A percentile compares a stretch with the other conserved stretches of the same genome.
These are phyloP conservation scores for Ganoderma lingzhi DNA, from an alignment of 1,284 basidiomycete species.

Conservation along the genomic window DNA sequence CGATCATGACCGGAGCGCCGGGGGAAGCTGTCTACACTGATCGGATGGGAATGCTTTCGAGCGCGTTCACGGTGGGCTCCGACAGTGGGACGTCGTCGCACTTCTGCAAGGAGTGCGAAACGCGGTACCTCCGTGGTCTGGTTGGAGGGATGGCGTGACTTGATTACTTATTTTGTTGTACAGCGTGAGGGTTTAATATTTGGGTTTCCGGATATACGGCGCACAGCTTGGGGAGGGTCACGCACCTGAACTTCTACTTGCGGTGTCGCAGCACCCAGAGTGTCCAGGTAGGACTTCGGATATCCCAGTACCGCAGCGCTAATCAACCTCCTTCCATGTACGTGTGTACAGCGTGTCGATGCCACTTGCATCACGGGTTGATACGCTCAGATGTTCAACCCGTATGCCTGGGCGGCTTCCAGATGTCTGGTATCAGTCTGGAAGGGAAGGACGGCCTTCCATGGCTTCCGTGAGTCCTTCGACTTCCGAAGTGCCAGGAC, in stretches of 20 bases:
- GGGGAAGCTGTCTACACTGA: not conserved
- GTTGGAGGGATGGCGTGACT: not conserved
- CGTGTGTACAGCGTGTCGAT: not conserved
- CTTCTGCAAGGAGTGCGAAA: slow-evolving; percentile 13
- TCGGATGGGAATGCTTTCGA: not conserved
- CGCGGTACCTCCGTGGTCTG: not conserved
- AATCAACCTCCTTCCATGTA: not conserved
- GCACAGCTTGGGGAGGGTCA: no score
- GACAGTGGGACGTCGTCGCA: not conserved
- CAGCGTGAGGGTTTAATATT: not conserved
- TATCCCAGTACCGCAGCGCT: not conserved
- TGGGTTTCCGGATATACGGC: not conserved
- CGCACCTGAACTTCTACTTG: no score
- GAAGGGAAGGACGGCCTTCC: not conserved
- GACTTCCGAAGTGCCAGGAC: not conserved
- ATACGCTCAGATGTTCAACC: not conserved
- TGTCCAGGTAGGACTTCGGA: not conserved
- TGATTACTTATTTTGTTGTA: not conserved
- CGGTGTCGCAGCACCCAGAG: not conserved
- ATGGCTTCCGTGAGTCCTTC: not conserved
- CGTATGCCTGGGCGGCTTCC: not conserved
- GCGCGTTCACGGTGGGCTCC: not conserved
- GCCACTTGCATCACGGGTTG: not conserved
- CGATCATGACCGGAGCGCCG: slow-evolving; percentile 9
- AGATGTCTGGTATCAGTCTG: not conserved